Base-by-base conservation (phyloP, 1,139 yeast genomes). In the Zygosaccharomyces pseudobailii region DNA sequence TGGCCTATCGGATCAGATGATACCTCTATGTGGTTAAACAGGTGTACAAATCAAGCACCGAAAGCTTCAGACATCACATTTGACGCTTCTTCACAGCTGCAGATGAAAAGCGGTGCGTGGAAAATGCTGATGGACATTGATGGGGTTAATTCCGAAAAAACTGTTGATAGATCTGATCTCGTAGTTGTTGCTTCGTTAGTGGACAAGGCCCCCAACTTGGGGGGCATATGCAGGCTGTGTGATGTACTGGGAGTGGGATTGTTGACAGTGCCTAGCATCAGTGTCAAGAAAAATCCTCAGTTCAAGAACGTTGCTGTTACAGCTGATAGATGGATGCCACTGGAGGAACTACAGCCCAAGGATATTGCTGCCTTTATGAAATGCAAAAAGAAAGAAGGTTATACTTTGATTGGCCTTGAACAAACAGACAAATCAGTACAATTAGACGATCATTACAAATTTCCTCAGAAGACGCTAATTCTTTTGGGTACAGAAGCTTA, bases 241-340 rank as follows among this genome's bases (percentile, higher is more conserved):
- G 97, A 90, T 62, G 96, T 89, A 21, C 73, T 90, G 25, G 97
- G 97, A 6, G 96, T 90, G 1, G 92, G 94, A 1, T 67, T 82
- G 54, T 72, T 90, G 64, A 86, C 96, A 0, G 71, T 90, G 41
- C 77, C 87, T 58, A 96, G 89, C 58, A 63, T 83, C 28, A 66
- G 74, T 30, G 84, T 86, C 4, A 78, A 78, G 48, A 70, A 75
- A 10, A 78, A 83, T 61, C 76, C 80, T 1, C 90, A 85, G 52
- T 90, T 90, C 71, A 85, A 81, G 59, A 81, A 73, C 50, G 97
- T 92, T 25, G 95, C 97, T 0, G 96, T 90, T 7, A 88, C 97
- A 0, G 96, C 97, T 1, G 97, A 90, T 56, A 74, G 77, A 50
- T 90, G 97, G 97, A 87, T 89, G 95, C 97, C 97, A 1, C 84